These are phyloP conservation scores for Dendrostoma leiphaemia DNA, from an alignment of 2,329 filamentous ascomycete genomes.

Conservation along the genomic window DNA sequence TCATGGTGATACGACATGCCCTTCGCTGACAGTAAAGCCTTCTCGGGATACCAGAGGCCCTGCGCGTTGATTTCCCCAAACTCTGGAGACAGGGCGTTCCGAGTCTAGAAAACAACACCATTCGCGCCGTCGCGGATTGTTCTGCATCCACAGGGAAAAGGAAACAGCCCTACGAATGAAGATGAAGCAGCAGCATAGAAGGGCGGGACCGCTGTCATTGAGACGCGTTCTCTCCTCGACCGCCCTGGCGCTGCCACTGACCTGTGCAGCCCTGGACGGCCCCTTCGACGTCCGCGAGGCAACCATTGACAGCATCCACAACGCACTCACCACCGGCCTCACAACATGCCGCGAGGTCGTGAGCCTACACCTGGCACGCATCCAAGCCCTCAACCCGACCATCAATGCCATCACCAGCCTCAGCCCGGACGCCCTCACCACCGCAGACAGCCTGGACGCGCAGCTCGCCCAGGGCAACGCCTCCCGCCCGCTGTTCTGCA, in stretches of 20 bases:
- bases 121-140: too few species aligned
- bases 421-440: constrained; percentile 39
- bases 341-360: constrained; percentile 55
- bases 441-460: constrained; percentile 50
- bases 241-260: not conserved
- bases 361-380: constrained; percentile 53
- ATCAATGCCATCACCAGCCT: constrained; percentile 58
- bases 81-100: too few species aligned
- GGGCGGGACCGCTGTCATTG: not conserved
- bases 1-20: too few species aligned
- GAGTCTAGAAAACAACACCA: too few species aligned
- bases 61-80: too few species aligned
- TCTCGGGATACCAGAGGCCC: too few species aligned
- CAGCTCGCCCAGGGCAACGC: constrained; percentile 44
- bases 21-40: too few species aligned
- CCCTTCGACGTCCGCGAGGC: constrained; percentile 54
- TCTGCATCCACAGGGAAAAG: too few species aligned
- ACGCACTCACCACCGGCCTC: constrained; percentile 49
- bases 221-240: not conserved
- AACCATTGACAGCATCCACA: constrained; percentile 55
- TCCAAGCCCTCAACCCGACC: constrained; percentile 53
- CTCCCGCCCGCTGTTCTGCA: constrained; percentile 54
- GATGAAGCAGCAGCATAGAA: too few species aligned
- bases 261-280: constrained; percentile 3
- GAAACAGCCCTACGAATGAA: too few species aligned